Evolutionary conservation across 345 rosid species (phyloP).

Genomic region (Salix caprea): DNA sequence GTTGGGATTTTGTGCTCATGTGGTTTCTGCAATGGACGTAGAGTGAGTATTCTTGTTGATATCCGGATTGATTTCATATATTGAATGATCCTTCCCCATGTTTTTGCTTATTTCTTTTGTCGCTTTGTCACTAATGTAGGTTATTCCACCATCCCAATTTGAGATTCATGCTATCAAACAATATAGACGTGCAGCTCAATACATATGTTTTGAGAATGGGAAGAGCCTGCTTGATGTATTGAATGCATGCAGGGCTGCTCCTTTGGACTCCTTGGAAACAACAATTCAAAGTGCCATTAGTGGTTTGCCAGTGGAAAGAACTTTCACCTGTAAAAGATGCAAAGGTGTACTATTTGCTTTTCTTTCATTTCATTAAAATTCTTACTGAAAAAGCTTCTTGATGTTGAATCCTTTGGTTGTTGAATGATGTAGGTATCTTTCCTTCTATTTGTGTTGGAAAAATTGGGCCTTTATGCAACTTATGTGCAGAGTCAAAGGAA

Average conservation of each 20-base stretch:
- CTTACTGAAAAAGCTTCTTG: background rate
- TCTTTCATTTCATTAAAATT: background rate
- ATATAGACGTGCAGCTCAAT: slow-evolving; percentile 88
- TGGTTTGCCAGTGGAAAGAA: slow-evolving; percentile 55
- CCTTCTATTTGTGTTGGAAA: slow-evolving; percentile 60
- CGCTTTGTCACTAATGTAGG: slow-evolving; percentile 41
- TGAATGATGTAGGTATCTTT: slow-evolving; percentile 46
- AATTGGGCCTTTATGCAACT: slow-evolving; percentile 69
- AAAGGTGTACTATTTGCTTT: slow-evolving; percentile 41
- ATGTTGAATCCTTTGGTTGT: slow-evolving; percentile 14
- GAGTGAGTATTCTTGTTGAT: slow-evolving; percentile 47
- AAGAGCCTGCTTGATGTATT: slow-evolving; percentile 94
- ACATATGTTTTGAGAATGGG: slow-evolving; percentile 96
- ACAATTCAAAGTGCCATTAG: slow-evolving; percentile 52
- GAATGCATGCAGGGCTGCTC: slow-evolving; percentile 70
- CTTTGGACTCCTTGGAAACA: slow-evolving; percentile 68
- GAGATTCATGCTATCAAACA: slow-evolving; percentile 96
- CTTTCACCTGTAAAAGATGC: slow-evolving; percentile 81
- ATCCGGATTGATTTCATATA: slow-evolving; percentile 18
- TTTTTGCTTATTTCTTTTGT: slow-evolving; percentile 7
- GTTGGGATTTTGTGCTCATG: slow-evolving; percentile 92
- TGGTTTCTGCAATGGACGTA: slow-evolving; percentile 68
- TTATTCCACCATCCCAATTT: slow-evolving; percentile 89
- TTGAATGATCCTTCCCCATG: slow-evolving; percentile 17
- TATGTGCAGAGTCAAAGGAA: slow-evolving; percentile 55